phyloP scores from a whole-genome alignment of 2,329 filamentous ascomycete genomes.

The Aureobasidium sp. region DNA sequence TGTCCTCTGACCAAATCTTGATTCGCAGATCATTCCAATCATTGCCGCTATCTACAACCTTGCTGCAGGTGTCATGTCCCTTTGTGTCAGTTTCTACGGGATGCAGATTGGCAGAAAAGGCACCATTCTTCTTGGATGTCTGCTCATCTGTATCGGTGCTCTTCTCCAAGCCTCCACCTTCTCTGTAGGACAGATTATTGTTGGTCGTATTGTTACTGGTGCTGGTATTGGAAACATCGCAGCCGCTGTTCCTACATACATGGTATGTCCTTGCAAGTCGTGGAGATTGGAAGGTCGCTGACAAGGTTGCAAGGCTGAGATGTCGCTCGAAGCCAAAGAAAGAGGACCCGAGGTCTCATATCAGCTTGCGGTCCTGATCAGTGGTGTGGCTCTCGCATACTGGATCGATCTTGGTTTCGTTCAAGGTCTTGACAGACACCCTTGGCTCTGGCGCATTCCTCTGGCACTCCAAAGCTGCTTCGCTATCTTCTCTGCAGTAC shows the following conservation, averaged over 20 bases:
- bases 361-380: constrained; percentile 23
- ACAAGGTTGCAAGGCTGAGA: constrained; percentile 23
- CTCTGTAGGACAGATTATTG: constrained; percentile 27
- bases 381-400: constrained; percentile 26
- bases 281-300: constrained; percentile 13
- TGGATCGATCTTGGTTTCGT: constrained; percentile 25
- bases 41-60: constrained; percentile 24
- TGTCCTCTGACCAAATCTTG: background rate
- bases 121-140: constrained; percentile 26
- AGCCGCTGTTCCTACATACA: constrained; percentile 27
- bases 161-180: constrained; percentile 26
- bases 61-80: constrained; percentile 21
- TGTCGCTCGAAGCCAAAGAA: constrained; percentile 21
- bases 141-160: constrained; percentile 26
- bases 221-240: constrained; percentile 27
- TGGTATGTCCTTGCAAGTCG: constrained; percentile 20
- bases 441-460: constrained; percentile 29
- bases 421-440: constrained; percentile 22
- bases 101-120: constrained; percentile 26
- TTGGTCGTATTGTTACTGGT: constrained; percentile 25
- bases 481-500: constrained; percentile 24
- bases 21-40: constrained; percentile 21
- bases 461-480: constrained; percentile 29
- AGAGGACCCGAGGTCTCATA: constrained; percentile 27
- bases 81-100: constrained; percentile 21